Evolutionary conservation across 2,329 filamentous ascomycete genomes (phyloP).

Genomic region (Thyridium curvatum): DNA sequence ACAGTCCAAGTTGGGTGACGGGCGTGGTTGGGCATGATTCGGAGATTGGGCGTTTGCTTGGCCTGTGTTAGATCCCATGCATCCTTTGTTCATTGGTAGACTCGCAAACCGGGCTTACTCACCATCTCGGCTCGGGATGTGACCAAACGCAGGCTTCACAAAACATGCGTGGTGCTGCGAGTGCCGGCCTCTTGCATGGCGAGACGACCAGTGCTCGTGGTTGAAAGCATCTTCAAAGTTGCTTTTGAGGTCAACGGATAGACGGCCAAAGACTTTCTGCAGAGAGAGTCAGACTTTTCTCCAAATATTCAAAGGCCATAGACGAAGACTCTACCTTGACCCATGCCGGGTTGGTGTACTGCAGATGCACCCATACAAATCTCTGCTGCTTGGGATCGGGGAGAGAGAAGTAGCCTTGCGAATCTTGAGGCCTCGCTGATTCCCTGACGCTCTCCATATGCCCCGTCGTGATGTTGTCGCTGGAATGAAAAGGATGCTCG

Average conservation of each 20-base stretch:
- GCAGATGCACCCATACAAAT: conserved; percentile 54
- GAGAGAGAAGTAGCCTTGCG: conserved; percentile 30
- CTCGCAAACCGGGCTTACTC: conserved; percentile 13
- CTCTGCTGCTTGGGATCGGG: conserved; percentile 32
- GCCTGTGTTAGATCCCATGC: background rate
- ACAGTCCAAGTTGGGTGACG: conserved; percentile 17
- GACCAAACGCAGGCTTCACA: conserved; percentile 28
- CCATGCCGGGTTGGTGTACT: conserved; percentile 52
- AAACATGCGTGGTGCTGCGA: conserved; percentile 30
- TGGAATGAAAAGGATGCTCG: too few relatives aligned
- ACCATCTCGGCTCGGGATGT: conserved; percentile 24
- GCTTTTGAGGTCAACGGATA: too few relatives aligned
- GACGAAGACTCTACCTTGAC: conserved; percentile 37
- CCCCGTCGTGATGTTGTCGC: background rate
- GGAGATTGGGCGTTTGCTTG: conserved; percentile 3
- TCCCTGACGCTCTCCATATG: conserved; percentile 6
- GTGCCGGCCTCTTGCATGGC: conserved; percentile 31
- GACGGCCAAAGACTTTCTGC: too few relatives aligned
- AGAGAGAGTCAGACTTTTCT: too few relatives aligned
- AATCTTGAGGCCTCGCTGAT: conserved; percentile 16
- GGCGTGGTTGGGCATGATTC: conserved; percentile 3
- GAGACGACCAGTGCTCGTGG: conserved; percentile 25
- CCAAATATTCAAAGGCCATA: too few relatives aligned
- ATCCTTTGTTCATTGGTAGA: too few relatives aligned
- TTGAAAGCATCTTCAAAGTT: too few relatives aligned